Base-by-base conservation (phyloP, 176 grass and related monocot genomes). In the Musa schizocarpa region DNA sequence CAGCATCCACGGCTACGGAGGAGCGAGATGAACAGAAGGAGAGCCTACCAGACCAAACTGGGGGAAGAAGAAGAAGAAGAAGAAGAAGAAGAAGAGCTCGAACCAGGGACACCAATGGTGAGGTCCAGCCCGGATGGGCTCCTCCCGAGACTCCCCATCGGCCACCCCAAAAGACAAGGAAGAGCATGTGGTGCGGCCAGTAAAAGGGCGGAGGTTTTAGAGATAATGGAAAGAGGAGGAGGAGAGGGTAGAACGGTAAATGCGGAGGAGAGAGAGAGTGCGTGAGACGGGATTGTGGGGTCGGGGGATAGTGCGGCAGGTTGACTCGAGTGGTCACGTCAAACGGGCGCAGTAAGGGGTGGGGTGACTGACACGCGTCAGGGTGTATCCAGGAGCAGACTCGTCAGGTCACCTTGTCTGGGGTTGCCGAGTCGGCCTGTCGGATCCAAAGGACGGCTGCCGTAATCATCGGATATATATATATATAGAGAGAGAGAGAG, bases 71-170 rank as follows among this genome's bases (percentile, higher is more conserved):
- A 23, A 11, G 25, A n/a, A 5, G 88, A 89, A 43, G 34, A 43
- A 43, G 29, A 23, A 11, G 25, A n/a, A 5, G 88, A 89, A 59
- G 90, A 91, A 66, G 90, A 91, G 86, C 69, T 87, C 62, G 91
- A 84, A 20, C 90, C 90, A 52, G 90, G 88, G 49, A 99, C 86
- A 59, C 90, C 95, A 50, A 99, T 99, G 95, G 95, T 99, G 86
- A 99, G 90, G 67, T 99, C 95, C 66, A 99, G 84, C 68, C 86
- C 86, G 24, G 90, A 85, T 76, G 87, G 80, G 52, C 78, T 76
- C 20, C 86, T 88, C 81, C 84, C 72, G 77, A 80, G 25, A 22
- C 63, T 68, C 13, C 88, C 90, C 95, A 92, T 90, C 20, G 7
- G 75, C 17, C 48, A 21, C 1, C 9, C 61, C 11, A 65, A 3